A percentile compares a stretch with the other conserved stretches of the same genome.
These are phyloP conservation scores for Myxozyma melibiosi DNA, from an alignment of 805 yeast genomes.

Conservation along the genomic window DNA sequence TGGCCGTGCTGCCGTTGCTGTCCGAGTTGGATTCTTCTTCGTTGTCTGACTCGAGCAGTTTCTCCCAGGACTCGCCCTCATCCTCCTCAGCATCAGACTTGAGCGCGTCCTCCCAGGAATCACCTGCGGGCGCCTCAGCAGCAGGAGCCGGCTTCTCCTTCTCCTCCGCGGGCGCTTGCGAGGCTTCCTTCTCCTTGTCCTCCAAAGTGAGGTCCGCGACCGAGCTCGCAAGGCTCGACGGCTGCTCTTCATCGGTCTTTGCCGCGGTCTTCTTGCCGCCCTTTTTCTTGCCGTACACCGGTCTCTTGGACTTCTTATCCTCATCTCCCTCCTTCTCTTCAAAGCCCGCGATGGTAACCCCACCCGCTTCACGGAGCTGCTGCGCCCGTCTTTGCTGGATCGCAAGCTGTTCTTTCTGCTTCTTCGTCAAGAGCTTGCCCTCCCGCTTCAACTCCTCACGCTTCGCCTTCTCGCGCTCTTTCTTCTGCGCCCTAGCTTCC, in stretches of 20 bases:
- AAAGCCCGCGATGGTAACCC: conserved; percentile 76
- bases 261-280: conserved; percentile 42
- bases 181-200: conserved; percentile 31
- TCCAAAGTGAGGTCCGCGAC: conserved; percentile 35
- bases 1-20: conserved; percentile 36
- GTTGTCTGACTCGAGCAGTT: conserved; percentile 38
- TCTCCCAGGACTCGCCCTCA: conserved; percentile 35
- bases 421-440: conserved; percentile 90
- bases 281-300: conserved; percentile 74
- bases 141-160: conserved; percentile 36
- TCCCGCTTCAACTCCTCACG: conserved; percentile 93
- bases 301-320: conserved; percentile 59
- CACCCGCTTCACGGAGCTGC: conserved; percentile 74
- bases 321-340: conserved; percentile 38
- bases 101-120: conserved; percentile 43
- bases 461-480: conserved; percentile 83
- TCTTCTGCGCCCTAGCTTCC: conserved; percentile 55
- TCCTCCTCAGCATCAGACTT: conserved; percentile 25
- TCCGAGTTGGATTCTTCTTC: conserved; percentile 29
- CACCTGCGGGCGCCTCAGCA: conserved; percentile 35
- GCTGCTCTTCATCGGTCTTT: conserved; percentile 37
- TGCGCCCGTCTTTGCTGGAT: conserved; percentile 86
- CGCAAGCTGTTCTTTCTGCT: conserved; percentile 91
- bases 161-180: conserved; percentile 36
- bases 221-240: conserved; percentile 39